These are phyloP conservation scores for Phytophthora kernoviae DNA, from an alignment of 352 stramenopile genomes.

Conservation along the genomic window DNA sequence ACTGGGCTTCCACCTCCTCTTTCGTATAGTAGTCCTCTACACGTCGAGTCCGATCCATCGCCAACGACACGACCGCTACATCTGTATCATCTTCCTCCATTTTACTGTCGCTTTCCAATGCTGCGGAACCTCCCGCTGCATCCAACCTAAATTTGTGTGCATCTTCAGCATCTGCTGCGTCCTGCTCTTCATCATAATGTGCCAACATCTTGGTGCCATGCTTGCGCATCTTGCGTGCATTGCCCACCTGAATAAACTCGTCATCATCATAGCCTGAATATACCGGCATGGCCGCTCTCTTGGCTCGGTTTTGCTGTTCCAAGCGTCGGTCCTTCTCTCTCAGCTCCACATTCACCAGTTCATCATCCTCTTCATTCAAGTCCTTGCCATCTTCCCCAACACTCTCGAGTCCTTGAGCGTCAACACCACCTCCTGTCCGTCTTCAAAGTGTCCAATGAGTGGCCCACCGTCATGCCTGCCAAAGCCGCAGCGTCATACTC, in stretches of 20 bases:
- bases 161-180: conserved; percentile 41
- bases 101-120: conserved; percentile 8
- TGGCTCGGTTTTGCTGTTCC: conserved; percentile 46
- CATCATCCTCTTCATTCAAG: conserved; percentile 78
- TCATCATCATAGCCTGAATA: conserved; percentile 97
- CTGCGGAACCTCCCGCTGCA: conserved; percentile 31
- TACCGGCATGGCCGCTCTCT: conserved; percentile 66
- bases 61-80: conserved; percentile 62
- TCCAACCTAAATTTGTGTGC: conserved; percentile 70
- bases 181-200: conserved; percentile 91
- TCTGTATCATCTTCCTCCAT: conserved; percentile 42
- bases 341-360: conserved; percentile 88
- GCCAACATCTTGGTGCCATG: conserved; percentile 57
- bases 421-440: conserved; percentile 92
- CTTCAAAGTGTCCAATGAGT: conserved; percentile 87
- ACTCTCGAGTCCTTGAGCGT: conserved; percentile 94
- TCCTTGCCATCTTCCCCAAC: conserved; percentile 81
- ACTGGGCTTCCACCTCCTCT: conserved; percentile 85
- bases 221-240: conserved; percentile 41
- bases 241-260: conserved; percentile 93
- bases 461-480: conserved; percentile 89
- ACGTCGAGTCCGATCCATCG: conserved; percentile 51
- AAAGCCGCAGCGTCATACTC: conserved; percentile 79
- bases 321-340: conserved; percentile 67
- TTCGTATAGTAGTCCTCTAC: conserved; percentile 85